Base-by-base conservation (phyloP, 495 filamentous ascomycete genomes). In the Daldinia loculata region DNA sequence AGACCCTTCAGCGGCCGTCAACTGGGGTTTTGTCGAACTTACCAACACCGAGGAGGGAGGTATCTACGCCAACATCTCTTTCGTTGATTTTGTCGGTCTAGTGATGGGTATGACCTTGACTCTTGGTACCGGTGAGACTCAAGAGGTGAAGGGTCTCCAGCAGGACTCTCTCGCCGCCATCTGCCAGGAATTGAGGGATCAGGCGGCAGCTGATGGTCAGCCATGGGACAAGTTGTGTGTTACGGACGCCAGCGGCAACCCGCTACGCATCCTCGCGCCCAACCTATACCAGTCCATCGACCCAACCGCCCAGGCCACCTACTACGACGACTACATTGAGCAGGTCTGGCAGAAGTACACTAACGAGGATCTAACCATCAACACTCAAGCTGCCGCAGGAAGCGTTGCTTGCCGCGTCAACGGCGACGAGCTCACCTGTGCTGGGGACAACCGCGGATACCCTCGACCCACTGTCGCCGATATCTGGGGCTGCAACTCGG, bases 1-100 rank as follows among this genome's bases (percentile, higher is more conserved):
- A 3, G 83, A 84, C 51, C 82, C 83, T 26, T 81, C 74, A 7
- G 73, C 80, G 4, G 78, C 45, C 6, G 58, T 82, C 32, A 81
- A 80, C 70, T 84, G 81, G 82, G 82, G 83, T 41, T 84, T 84
- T 50, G 78, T 83, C 61, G 83, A 84, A 63, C 75, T 84, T 15
- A 80, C 80, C 14, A 79, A 80, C 58, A 82, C 74, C 0, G 70
- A 71, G n/a, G 70, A 77, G 45, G 63, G 64, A 19, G 78, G 76
- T 4, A 74, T 84, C 19, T 85, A 72, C 27, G 80, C 80, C 69
- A 83, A 85, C 70, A 80, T 85, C 58, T 80, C 74, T 51, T 84
- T 80, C 61, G 82, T 85, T 19, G 83, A 85, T 65, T 85, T 85
- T 61, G 82, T 84, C 64, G 81, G 81, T 39, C 67, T 84, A 7